phyloP scores from a whole-genome alignment of 352 stramenopile genomes.

The Pythium coloratum region DNA sequence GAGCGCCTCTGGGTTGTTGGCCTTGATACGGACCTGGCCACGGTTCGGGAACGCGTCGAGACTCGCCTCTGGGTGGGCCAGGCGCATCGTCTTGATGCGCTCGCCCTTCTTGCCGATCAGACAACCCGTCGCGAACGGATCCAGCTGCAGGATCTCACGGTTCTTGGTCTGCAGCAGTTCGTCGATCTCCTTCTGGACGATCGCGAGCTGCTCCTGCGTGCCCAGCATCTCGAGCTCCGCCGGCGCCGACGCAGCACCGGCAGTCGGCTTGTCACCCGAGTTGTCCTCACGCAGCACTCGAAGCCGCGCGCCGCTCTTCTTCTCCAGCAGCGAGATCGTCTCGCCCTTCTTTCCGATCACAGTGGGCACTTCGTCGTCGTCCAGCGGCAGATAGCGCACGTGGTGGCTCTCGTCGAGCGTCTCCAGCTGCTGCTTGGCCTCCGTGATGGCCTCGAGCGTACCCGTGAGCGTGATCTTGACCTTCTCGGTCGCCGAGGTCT shows the following conservation, averaged over 20 bases:
- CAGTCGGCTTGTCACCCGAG: slow-evolving; percentile 9
- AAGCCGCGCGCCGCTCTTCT: slow-evolving; percentile 59
- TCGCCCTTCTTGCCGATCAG: slow-evolving; percentile 84
- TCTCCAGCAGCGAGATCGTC: slow-evolving; percentile 70
- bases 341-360: slow-evolving; percentile 82
- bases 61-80: slow-evolving; percentile 57
- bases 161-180: slow-evolving; percentile 74
- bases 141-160: slow-evolving; percentile 71
- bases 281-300: slow-evolving; percentile 46
- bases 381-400: slow-evolving; percentile 66
- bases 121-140: slow-evolving; percentile 67
- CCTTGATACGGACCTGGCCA: slow-evolving; percentile 75
- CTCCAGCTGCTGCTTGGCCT: slow-evolving; percentile 61
- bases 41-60: slow-evolving; percentile 73
- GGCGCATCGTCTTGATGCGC: slow-evolving; percentile 69
- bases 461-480: slow-evolving; percentile 70
- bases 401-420: slow-evolving; percentile 60
- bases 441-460: slow-evolving; percentile 55
- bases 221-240: slow-evolving; percentile 78
- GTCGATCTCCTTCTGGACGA: slow-evolving; percentile 50
- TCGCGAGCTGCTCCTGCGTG: slow-evolving; percentile 61
- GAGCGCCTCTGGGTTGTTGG: slow-evolving; percentile 48
- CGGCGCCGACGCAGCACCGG: slow-evolving; percentile 11
- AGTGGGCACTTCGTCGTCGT: slow-evolving; percentile 73
- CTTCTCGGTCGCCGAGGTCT: slow-evolving; percentile 38